Evolutionary conservation across 352 stramenopile species (phyloP).

Genomic region (Globisporangium mamillatum): DNA sequence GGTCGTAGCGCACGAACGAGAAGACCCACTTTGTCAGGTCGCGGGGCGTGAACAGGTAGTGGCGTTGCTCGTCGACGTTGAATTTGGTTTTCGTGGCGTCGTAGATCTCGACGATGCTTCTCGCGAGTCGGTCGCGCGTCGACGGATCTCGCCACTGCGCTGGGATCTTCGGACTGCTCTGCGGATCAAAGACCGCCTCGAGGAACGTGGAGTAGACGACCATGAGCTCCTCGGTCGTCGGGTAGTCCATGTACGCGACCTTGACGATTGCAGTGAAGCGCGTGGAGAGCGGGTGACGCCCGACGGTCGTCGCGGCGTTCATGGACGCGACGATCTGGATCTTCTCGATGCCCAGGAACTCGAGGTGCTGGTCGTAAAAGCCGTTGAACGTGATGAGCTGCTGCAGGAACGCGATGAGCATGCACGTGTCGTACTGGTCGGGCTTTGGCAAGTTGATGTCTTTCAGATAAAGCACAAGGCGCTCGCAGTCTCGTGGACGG

Average conservation of each 20-base stretch:
- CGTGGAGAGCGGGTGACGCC: conserved; percentile 88
- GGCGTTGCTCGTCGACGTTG: conserved; percentile 91
- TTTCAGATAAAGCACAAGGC: conserved; percentile 94
- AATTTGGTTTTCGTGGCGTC: conserved; percentile 88
- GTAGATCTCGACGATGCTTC: conserved; percentile 91
- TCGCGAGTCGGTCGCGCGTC: conserved; percentile 81
- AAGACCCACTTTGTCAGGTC: conserved; percentile 92
- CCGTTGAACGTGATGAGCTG: conserved; percentile 94
- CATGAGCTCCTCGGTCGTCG: conserved; percentile 84
- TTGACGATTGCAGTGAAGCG: conserved; percentile 94
- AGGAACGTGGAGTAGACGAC: conserved; percentile 91
- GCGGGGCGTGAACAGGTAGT: conserved; percentile 94
- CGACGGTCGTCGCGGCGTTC: conserved; percentile 92
- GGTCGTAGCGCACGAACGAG: conserved; percentile 87
- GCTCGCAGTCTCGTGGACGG: conserved; percentile 88
- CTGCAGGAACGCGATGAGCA: conserved; percentile 96
- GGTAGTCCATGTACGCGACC: conserved; percentile 93
- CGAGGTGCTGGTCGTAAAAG: conserved; percentile 94
- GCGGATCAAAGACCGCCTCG: conserved; percentile 62
- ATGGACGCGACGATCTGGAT: conserved; percentile 95
- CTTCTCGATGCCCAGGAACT: conserved; percentile 93
- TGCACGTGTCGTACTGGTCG: conserved; percentile 95
- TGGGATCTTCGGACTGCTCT: conserved; percentile 31
- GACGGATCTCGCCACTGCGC: conserved; percentile 47
- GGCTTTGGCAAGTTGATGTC: conserved; percentile 95